Base-by-base conservation (phyloP, 2,329 filamentous ascomycete genomes). In the Raffaelea deltoideospora region DNA sequence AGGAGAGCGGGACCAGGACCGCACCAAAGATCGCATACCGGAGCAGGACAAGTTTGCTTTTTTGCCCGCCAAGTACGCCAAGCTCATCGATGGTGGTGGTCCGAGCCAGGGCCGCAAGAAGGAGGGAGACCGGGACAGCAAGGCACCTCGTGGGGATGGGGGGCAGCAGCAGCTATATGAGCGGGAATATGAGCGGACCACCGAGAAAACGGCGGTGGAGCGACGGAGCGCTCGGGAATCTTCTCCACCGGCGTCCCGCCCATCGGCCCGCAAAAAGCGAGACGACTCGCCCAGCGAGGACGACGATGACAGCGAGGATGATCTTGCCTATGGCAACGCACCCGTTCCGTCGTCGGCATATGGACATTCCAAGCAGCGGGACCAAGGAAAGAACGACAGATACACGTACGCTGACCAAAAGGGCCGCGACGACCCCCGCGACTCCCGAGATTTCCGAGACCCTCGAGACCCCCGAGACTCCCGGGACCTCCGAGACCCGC, bases 321-420 rank as follows among this genome's bases (percentile, higher is more conserved):
- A 67, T 39, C 52, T 72, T 10, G 66, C 66, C 4, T 73, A 73
- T 42, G 69, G 69, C 22, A 53, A 47, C 42, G 35, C 43, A 19
- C 42, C 46, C 20, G 42, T 39, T 14, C 33, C 40, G 8, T n/a
- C 33, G 24, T 31, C 35, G 21, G 13, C 29, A 9, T 20, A 33
- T 15, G 2, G 22, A 9, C 5, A 28, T 8, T 49, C 55, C 4
- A 52, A 51, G 40, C 53, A 53, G 26, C 58, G 53, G 49, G 57
- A 64, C 32, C 59, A 64, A 37, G 55, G 54, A 27, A 52, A 52
- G 33, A 43, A 54, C 1, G 53, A 57, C 30, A 53, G 49, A 19
- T 43, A 50, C 21, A 47, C 48, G 2, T 58, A 59, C 38, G 49
- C 51, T 1, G 54, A 47, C 34, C 48, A 46, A 10, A 46, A 45